Conservation (phyloP, 805 yeast species). For the Candida caryicola region DNA sequence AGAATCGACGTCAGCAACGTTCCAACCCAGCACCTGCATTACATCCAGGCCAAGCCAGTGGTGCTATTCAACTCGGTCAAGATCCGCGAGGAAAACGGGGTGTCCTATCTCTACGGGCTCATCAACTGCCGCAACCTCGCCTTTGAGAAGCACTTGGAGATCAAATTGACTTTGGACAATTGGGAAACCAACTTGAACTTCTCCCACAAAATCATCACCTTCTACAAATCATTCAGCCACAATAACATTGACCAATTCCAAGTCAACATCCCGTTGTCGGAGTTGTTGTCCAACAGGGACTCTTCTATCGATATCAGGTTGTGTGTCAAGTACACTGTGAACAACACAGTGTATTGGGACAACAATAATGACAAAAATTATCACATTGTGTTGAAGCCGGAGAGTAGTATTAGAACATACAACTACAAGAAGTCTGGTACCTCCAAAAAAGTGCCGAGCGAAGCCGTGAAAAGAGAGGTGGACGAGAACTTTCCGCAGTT, state of each 20-base stretch:
- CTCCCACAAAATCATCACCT: constrained; percentile 20
- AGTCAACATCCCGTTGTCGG: constrained; percentile 46
- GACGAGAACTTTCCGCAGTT: constrained; percentile 16
- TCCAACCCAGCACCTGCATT: constrained; percentile 11
- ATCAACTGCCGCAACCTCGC: constrained; percentile 35
- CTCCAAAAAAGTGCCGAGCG: background rate
- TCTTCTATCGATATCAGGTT: constrained; percentile 29
- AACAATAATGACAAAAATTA: constrained; percentile 35
- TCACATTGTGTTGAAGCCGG: constrained; percentile 30
- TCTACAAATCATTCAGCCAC: constrained; percentile 14
- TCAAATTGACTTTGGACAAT: constrained; percentile 50
- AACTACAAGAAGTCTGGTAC: constrained; percentile 2
- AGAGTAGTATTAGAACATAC: constrained; percentile 7
- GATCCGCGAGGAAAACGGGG: constrained; percentile 13
- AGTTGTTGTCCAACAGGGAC: constrained; percentile 13
- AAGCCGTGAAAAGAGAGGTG: background rate
- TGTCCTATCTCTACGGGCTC: constrained; percentile 19
- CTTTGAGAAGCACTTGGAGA: constrained; percentile 32
- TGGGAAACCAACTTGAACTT: constrained; percentile 40
- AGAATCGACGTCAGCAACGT: constrained; percentile 14
- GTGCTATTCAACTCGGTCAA: constrained; percentile 35
- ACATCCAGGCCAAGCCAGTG: constrained; percentile 19
- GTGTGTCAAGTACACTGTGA: constrained; percentile 32
- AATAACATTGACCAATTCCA: constrained; percentile 46
- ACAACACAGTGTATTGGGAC: constrained; percentile 35